Base-by-base conservation (phyloP, 2,329 filamentous ascomycete genomes). In the Cladosporium sp. region DNA sequence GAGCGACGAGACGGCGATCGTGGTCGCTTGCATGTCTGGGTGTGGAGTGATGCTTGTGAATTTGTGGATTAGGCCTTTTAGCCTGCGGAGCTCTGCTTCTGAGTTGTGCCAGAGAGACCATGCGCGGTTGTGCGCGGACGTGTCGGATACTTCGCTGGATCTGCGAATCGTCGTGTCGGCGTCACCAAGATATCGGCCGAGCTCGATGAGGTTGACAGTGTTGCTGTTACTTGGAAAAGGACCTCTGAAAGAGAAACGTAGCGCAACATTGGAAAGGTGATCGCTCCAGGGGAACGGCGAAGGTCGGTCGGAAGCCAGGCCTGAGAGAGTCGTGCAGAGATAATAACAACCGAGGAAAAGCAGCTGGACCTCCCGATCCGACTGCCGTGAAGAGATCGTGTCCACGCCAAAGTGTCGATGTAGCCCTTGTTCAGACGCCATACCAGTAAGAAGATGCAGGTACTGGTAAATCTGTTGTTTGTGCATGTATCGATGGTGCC, bases 311-410 rank as follows among this genome's bases (percentile, higher is more conserved):
- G 72, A 70, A n/a, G 66, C 71, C 21, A 66, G 64, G 26, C 69
- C 67, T 26, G 71, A 67, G 6, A 74, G 64, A 39, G 64, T 39
- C 23, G 61, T 61, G 64, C 71, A 73, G 32, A 74, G 68, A 58
- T 72, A 70, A 54, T 73, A 73, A 63, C 68, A 70, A 23, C 72
- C 72, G 2, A 73, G 67, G 30, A 73, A 71, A 67, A 58, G 48
- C 23, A 65, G 32, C 43, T 51, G 64, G 49, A 60, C 66, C 65
- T 61, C 67, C 25, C 69, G 57, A 39, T 69, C 68, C 8, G 58
- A 58, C n/a, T 58, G 62, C 16, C 30, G 18, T 10, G 39, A 46
- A 34, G 28, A 25, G 64, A 58, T 5, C 58, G 63, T 23, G 63
- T 65, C 49, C 63, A 63, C 48, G 32, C 61, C n/a, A 65, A 56